Base-by-base conservation (phyloP, 805 yeast species). In the Wickerhamiella vanderwaltii region DNA sequence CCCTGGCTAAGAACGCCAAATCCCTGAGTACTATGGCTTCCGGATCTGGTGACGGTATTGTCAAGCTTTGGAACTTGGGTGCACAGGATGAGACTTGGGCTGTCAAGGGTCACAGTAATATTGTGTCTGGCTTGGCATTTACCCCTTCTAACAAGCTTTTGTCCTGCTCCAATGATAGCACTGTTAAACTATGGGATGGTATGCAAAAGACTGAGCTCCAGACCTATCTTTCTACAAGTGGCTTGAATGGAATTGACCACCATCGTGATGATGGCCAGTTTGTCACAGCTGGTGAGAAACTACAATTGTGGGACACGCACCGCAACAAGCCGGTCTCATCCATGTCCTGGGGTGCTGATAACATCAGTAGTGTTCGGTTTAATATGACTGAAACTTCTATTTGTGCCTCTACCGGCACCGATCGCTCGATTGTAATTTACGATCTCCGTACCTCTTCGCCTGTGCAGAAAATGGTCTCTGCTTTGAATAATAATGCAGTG, bases 311-410 rank as follows among this genome's bases (percentile, higher is more conserved):
- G 99, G 94, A 91, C 59, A 65, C 75, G 41, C 71, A 72, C 49
- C 71, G 98, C 53, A 74, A 84, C 20, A 76, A 80, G 52, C 86
- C 94, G 20, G 59, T 80, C 3, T 68, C 84, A 5, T 72, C 84
- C 51, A 64, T 91, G 38, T 74, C 93, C 1, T 91, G 99, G 99
- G 98, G 97, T 39, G 94, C 94, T 7, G 98, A 91, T 59, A 86
- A 86, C 56, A 69, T 88, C 41, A 76, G 69, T 42, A 69, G 77
- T 5, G 95, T 88, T 26, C 75, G 76, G 55, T 91, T 88, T 63
- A 91, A 91, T 60, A 77, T 77, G 59, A 83, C 94, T 1, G 96
- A 91, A 58, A 82, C 94, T 4, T 80, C 84, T 32, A 69, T 91
- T 3, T 60, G 93, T 33, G 97, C 97, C 16, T 76, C 91, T 46